Evolutionary conservation across 176 grass and related monocot species (phyloP).

Genomic region (Ensete glaucum): DNA sequence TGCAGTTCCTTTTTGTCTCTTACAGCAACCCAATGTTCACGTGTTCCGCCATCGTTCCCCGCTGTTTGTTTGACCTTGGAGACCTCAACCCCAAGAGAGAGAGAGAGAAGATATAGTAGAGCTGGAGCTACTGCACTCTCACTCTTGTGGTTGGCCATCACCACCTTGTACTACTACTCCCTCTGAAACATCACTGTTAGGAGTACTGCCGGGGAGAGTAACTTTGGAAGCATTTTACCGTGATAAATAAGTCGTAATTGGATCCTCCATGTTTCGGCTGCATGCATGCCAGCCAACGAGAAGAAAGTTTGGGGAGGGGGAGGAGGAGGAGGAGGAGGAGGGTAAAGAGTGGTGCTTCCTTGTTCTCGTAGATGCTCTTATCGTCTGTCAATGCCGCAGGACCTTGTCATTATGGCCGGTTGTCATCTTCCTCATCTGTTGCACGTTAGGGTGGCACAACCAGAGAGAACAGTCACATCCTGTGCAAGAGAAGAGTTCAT

Average conservation of each 20-base stretch:
- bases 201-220: no score
- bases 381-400: not conserved
- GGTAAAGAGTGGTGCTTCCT: not conserved
- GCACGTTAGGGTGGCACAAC: not conserved
- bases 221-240: no score
- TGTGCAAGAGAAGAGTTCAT: no score
- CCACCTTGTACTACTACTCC: no score
- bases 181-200: no score
- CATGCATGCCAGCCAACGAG: no score
- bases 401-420: not conserved
- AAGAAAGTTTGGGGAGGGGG: no score
- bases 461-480: no score
- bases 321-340: no score
- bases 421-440: not conserved
- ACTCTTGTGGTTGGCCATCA: not conserved
- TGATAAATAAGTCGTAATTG: no score
- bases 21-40: not conserved
- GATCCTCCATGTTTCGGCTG: no score
- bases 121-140: not conserved
- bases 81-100: not conserved
- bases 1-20: conserved; percentile 4
- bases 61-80: not conserved
- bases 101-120: not conserved
- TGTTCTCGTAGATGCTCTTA: not conserved
- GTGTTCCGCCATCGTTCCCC: not conserved